Conservation (phyloP, 768 basidiomycete species). For the Tulasnella sp. region DNA sequence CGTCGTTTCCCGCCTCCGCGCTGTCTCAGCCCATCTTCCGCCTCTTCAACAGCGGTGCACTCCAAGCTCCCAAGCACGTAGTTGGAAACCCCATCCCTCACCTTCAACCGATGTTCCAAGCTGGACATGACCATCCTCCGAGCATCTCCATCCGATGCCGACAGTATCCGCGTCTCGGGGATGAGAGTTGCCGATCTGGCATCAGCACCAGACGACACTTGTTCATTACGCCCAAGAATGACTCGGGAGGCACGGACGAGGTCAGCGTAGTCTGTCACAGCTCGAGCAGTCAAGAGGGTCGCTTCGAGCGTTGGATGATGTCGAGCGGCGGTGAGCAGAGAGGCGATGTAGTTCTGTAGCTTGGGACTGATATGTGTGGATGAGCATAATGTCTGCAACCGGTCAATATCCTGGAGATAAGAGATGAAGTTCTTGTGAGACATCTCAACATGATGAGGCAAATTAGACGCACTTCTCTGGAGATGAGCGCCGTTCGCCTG, state of each 20-base stretch:
- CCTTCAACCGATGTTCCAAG: constrained; percentile 62
- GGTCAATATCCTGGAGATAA: constrained; percentile 17
- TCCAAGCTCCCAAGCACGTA: constrained; percentile 58
- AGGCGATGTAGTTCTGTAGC: constrained; percentile 55
- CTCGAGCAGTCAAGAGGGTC: constrained; percentile 50
- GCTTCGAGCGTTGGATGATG: constrained; percentile 62
- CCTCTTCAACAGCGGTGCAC: too few relatives aligned
- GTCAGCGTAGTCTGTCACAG: constrained; percentile 54
- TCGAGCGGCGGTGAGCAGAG: constrained; percentile 63
- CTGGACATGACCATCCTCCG: constrained; percentile 63
- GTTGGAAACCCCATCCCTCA: constrained; percentile 58
- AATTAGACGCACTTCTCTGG: not conserved
- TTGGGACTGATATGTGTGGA: constrained; percentile 41
- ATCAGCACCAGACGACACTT: not conserved
- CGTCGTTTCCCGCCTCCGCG: not conserved
- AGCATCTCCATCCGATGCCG: constrained; percentile 65
- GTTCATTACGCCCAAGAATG: constrained; percentile 26
- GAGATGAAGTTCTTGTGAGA: not conserved
- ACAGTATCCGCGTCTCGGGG: constrained; percentile 26
- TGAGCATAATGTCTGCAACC: constrained; percentile 20
- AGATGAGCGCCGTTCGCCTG: constrained; percentile 3
- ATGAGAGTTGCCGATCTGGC: constrained; percentile 23
- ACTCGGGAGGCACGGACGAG: too few relatives aligned
- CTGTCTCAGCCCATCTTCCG: not conserved
- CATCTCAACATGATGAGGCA: not conserved